Base-by-base conservation (phyloP, 2,329 filamentous ascomycete genomes). In the Pseudogymnoascus sp. region DNA sequence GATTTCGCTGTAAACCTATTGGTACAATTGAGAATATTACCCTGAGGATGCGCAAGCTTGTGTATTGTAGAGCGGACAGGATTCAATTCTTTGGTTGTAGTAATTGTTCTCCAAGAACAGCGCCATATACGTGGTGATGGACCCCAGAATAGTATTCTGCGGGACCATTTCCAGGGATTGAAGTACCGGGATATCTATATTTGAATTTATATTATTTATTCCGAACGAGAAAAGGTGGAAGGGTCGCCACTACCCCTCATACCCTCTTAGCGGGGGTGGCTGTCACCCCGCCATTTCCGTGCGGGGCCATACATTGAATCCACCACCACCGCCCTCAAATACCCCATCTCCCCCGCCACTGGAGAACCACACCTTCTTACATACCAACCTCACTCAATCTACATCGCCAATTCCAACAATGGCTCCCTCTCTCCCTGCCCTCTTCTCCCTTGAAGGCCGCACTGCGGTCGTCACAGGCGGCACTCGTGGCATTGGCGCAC, bases 401-500 rank as follows among this genome's bases (percentile, higher is more conserved):
- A 8, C 8, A 47, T n/a, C 25, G 16, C 43, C 8, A 50, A 11
- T 9, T 14, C 2, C 8, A 30, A 58, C 54, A 30, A 58, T 58
- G 54, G 54, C 54, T 1, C 30, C 30, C 30, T 37, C 54, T 6
- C 28, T 58, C 30, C 54, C 30, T 2, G 59, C 65, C 12, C 60
- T 73, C 41, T 75, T 74, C 61, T 69, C 70, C 37, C 66, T 74
- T 9, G 67, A 68, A 57, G 72, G 71, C 14, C 71, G 74, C 68
- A 77, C 70, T 16, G 72, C 72, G 8, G 61, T 75, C 12, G 65
- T 74, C 5, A 75, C 73, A 2, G 73, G 74, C 9, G 73, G 70
- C 59, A 74, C 72, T 9, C 67, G 74, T 37, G 74, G 74, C 6
- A 74, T 76, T 60, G 74, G 74, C 6, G 70, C 72, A 66, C 68